Base-by-base conservation (phyloP, 441 rosid species). In the Eruca vesicaria region DNA sequence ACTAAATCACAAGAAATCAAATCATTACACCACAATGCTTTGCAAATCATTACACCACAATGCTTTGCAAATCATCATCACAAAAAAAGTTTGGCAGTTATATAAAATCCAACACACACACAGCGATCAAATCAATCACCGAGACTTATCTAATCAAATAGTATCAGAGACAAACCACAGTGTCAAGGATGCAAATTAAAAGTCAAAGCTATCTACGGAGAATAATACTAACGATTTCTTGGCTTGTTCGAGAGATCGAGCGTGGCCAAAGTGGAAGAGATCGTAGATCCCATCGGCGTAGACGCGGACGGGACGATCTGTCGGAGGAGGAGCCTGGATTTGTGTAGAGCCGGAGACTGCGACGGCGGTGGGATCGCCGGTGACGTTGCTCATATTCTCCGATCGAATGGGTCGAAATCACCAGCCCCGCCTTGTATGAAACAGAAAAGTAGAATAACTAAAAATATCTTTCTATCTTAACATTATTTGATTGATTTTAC, bases 221-320 rank as follows among this genome's bases (percentile, higher is more conserved):
- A n/a, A n/a, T n/a, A 38, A 36, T 1, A 79, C 68, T 20, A 35
- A 94, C 98, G 86, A 79, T 86, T 87, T 86, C 76, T 94, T 91
- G 75, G 97, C 98, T 72, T 94, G 98, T 62, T 94, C 97, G 71
- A 94, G 97, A 55, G 98, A 86, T 48, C 97, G 92, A 78, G 98
- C 98, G 77, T 90, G 98, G 50, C 97, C 98, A 32, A 86, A 94
- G 84, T 94, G 97, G 82, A 94, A 90, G 76, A 94, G 96, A 87
- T 94, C 98, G 86, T 90, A 94, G 81, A 94, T 91, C 73, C 98
- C 98, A 29, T 94, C 97, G 61, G 98, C 96, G 76, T 91, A 91
- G 28, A 94, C 96, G 14, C 97, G 86, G 72, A 92, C 87, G 1
- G 96, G 94, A 23, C 84, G 84, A 67, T 84, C 87, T 12, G 84